Evolutionary conservation across 805 yeast genomes (phyloP).

Genomic region (Cyberlindnera misumaiensis): DNA sequence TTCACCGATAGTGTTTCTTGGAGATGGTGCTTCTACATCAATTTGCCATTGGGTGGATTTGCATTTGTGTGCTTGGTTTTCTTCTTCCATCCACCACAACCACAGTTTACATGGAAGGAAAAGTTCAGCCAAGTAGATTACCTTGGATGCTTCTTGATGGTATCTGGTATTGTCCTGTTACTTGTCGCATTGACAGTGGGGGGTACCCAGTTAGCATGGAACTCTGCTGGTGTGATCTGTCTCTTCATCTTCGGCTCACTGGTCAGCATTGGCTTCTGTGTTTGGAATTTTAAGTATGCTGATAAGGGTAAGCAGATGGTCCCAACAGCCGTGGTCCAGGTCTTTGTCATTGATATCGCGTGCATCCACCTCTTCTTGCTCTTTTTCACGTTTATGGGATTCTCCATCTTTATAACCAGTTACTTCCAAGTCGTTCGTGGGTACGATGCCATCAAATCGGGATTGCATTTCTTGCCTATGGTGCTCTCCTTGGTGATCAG

Average conservation of each 20-base stretch:
- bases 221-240: slow-evolving; percentile 42
- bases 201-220: slow-evolving; percentile 46
- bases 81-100: slow-evolving; percentile 40
- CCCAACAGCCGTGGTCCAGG: too few relatives aligned
- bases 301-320: too few relatives aligned
- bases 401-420: slow-evolving; percentile 32
- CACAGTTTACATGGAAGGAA: slow-evolving; percentile 30
- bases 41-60: slow-evolving; percentile 58
- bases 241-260: slow-evolving; percentile 32
- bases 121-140: slow-evolving; percentile 41
- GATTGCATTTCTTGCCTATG: slow-evolving; percentile 18
- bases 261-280: slow-evolving; percentile 3
- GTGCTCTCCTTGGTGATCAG: slow-evolving; percentile 12
- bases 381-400: slow-evolving; percentile 34
- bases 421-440: slow-evolving; percentile 45
- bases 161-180: slow-evolving; percentile 39
- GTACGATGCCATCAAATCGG: slow-evolving; percentile 17
- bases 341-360: too few relatives aligned
- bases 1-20: slow-evolving; percentile 52
- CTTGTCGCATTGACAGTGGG: slow-evolving; percentile 49
- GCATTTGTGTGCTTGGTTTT: slow-evolving; percentile 33
- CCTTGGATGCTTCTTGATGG: slow-evolving; percentile 35
- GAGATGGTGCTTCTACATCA: slow-evolving; percentile 76
- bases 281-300: slow-evolving; percentile 13
- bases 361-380: slow-evolving; percentile 35